Conservation (phyloP, 805 yeast species). For the Suhomyces xylopsoci region DNA sequence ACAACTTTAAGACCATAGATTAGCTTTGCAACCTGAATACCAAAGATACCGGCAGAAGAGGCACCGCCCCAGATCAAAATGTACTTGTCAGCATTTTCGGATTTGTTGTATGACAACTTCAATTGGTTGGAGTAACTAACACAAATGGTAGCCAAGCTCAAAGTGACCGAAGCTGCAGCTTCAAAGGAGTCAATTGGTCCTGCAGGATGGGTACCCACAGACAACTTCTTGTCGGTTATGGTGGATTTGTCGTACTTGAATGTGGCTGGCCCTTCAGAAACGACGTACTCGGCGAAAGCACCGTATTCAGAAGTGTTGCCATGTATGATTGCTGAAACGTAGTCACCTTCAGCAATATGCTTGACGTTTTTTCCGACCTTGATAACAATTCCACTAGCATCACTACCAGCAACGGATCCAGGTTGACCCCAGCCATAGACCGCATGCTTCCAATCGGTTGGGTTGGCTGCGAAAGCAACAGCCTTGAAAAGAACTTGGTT, state of each 20-base stretch:
- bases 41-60: conserved; percentile 8
- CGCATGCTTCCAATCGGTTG: too few relatives aligned
- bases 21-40: conserved; percentile 7
- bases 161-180: conserved; percentile 11
- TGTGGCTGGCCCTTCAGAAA: conserved; percentile 33
- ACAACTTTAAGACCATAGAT: conserved; percentile 12
- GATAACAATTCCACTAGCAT: too few relatives aligned
- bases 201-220: conserved; percentile 3
- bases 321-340: conserved; percentile 39
- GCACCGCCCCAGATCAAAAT: conserved; percentile 13
- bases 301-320: conserved; percentile 55
- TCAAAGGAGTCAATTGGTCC: conserved; percentile 9
- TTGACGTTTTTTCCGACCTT: too few relatives aligned
- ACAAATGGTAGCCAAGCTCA: conserved; percentile 8
- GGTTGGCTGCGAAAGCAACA: too few relatives aligned
- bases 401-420: too few relatives aligned
- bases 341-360: too few relatives aligned
- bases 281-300: conserved; percentile 55
- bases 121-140: conserved; percentile 11
- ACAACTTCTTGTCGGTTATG: conserved; percentile 1
- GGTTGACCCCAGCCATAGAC: too few relatives aligned
- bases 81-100: conserved; percentile 19
- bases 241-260: conserved; percentile 23
- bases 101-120: conserved; percentile 7
- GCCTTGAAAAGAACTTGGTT: too few relatives aligned